Conservation (phyloP, 2,329 filamentous ascomycete species). For the Byssochlamys sp. region DNA sequence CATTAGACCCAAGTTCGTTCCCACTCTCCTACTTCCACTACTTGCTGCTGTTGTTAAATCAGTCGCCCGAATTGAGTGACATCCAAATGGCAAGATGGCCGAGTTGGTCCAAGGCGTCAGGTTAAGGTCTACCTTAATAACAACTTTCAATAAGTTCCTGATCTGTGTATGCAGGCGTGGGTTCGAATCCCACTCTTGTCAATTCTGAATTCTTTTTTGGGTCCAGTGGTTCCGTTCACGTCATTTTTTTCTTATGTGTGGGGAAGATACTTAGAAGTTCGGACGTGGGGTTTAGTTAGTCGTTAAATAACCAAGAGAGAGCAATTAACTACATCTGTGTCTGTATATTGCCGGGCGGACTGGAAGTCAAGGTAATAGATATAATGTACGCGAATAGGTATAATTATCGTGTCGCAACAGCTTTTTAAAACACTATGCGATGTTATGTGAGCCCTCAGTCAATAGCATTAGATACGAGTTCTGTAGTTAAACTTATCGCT, state of each 20-base stretch:
- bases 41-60: not conserved
- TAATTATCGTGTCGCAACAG: too few relatives aligned
- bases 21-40: not conserved
- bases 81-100: constrained; percentile 22
- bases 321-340: too few relatives aligned
- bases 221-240: not conserved
- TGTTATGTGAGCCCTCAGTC: too few relatives aligned
- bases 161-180: not conserved
- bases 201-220: not conserved
- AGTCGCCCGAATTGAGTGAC: not conserved
- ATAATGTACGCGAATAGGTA: too few relatives aligned
- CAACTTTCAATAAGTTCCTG: not conserved
- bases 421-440: too few relatives aligned
- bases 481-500: too few relatives aligned
- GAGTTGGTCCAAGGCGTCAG: constrained; percentile 28
- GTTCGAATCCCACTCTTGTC: not conserved
- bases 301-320: too few relatives aligned
- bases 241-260: not conserved
- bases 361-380: too few relatives aligned
- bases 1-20: not conserved
- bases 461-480: too few relatives aligned
- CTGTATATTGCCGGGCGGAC: too few relatives aligned
- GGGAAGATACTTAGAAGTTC: too few relatives aligned
- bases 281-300: too few relatives aligned
- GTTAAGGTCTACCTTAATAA: constrained; percentile 16